Evolutionary conservation across 768 basidiomycete species (phyloP).

Genomic region (Lyophyllum semitale): DNA sequence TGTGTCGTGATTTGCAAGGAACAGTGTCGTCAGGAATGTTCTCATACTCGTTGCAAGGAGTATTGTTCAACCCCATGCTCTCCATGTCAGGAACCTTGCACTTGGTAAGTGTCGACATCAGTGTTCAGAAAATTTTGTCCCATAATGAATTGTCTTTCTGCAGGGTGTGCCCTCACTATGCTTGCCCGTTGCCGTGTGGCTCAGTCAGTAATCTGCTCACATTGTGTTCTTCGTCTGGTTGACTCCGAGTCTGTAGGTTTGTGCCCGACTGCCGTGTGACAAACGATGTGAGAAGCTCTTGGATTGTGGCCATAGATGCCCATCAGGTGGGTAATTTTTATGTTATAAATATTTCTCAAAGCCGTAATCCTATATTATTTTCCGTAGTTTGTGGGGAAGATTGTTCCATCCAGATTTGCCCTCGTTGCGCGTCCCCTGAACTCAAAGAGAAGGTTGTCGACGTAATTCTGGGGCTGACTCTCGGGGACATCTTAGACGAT

Average conservation of each 20-base stretch:
- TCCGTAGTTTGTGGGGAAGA: slow-evolving; percentile 66
- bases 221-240: not conserved
- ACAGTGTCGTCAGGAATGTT: slow-evolving; percentile 54
- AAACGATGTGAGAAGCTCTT: slow-evolving; percentile 48
- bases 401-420: slow-evolving; percentile 57
- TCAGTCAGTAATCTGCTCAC: slow-evolving; percentile 47
- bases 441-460: slow-evolving; percentile 52
- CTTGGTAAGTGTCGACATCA: slow-evolving; percentile 37
- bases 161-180: slow-evolving; percentile 55
- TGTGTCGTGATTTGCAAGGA: slow-evolving; percentile 48
- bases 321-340: slow-evolving; percentile 60
- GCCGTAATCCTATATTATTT: not conserved
- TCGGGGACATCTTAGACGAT: slow-evolving; percentile 49
- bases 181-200: slow-evolving; percentile 66
- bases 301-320: slow-evolving; percentile 64
- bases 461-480: slow-evolving; percentile 51
- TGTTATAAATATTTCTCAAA: not conserved
- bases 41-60: slow-evolving; percentile 49
- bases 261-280: slow-evolving; percentile 67
- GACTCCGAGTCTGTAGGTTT: slow-evolving; percentile 43
- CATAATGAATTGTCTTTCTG: not conserved
- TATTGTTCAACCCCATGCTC: slow-evolving; percentile 57
- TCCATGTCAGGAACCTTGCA: slow-evolving; percentile 64
- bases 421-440: slow-evolving; percentile 43
- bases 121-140: not conserved